These are phyloP conservation scores for Acidiella bohemica DNA, from an alignment of 495 filamentous ascomycete species.

Conservation along the genomic window DNA sequence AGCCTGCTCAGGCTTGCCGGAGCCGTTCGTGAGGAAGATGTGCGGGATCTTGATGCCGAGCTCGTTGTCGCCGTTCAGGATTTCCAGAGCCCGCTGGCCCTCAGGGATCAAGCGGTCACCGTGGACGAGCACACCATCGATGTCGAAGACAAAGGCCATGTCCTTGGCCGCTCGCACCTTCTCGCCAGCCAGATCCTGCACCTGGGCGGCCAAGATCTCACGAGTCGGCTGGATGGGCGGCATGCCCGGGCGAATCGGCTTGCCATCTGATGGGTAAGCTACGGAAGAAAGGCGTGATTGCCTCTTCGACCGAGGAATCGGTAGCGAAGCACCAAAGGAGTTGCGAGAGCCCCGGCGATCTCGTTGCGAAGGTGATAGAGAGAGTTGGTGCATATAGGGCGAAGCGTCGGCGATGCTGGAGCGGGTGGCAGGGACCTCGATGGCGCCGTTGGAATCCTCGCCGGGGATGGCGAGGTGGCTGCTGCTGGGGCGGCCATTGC, in stretches of 20 bases:
- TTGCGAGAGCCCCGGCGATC: constrained; percentile 58
- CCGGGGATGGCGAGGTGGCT: constrained; percentile 37
- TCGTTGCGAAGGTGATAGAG: constrained; percentile 50
- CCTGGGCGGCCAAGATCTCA: constrained; percentile 56
- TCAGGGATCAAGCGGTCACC: constrained; percentile 51
- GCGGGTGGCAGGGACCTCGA: constrained; percentile 59
- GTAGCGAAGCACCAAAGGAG: constrained; percentile 65
- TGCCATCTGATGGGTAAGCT: constrained; percentile 28
- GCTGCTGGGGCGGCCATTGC: constrained; percentile 19
- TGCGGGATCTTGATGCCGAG: constrained; percentile 58
- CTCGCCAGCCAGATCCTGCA: constrained; percentile 56
- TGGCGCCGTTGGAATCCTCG: constrained; percentile 34
- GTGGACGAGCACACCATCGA: constrained; percentile 53
- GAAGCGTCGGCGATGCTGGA: constrained; percentile 56
- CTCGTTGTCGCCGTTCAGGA: constrained; percentile 54
- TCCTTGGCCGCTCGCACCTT: constrained; percentile 53
- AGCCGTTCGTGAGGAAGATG: constrained; percentile 57
- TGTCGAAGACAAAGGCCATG: constrained; percentile 56
- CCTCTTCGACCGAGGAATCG: constrained; percentile 60
- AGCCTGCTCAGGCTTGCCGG: constrained; percentile 46
- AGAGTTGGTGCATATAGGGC: constrained; percentile 62
- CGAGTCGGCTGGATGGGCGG: constrained; percentile 41
- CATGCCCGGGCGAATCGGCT: constrained; percentile 33
- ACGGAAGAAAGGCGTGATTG: constrained; percentile 51
- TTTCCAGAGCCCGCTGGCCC: constrained; percentile 43